phyloP scores from a whole-genome alignment of 192 early-diverging fungal species.

The Coemansia sp. region DNA sequence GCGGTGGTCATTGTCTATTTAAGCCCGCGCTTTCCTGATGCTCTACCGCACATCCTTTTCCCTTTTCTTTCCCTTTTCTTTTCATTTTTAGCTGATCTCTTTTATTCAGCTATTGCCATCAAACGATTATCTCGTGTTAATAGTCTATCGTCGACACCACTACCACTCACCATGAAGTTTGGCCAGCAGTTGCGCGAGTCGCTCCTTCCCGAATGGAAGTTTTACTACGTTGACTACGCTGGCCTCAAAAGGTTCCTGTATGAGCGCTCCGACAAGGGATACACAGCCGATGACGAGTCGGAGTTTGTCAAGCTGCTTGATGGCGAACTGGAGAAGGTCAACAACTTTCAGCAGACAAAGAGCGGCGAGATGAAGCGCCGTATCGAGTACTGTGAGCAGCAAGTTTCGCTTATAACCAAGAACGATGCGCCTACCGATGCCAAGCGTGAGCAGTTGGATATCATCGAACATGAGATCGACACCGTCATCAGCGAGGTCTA shows the following conservation, averaged over 20 bases:
- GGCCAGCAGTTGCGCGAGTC: slow-evolving; percentile 80
- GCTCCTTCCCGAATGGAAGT: slow-evolving; percentile 85
- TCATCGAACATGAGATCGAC: slow-evolving; percentile 68
- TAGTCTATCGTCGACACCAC: background rate
- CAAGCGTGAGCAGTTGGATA: slow-evolving; percentile 57
- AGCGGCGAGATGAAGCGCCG: slow-evolving; percentile 73
- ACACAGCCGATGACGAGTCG: slow-evolving; percentile 84
- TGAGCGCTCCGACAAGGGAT: slow-evolving; percentile 60
- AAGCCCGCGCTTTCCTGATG: background rate
- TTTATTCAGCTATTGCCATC: background rate
- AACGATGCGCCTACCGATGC: slow-evolving; percentile 49
- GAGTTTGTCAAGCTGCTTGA: slow-evolving; percentile 86
- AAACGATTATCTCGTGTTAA: background rate
- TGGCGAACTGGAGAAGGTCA: slow-evolving; percentile 90
- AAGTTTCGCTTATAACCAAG: slow-evolving; percentile 60
- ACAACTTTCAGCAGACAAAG: slow-evolving; percentile 73
- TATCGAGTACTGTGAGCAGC: slow-evolving; percentile 66
- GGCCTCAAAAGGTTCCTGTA: slow-evolving; percentile 88
- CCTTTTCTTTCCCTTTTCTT: background rate
- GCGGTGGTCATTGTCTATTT: slow-evolving; percentile 6
- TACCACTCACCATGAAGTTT: slow-evolving; percentile 77
- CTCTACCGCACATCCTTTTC: slow-evolving; percentile 2
- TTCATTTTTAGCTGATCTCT: slow-evolving; percentile 10
- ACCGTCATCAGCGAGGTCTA: slow-evolving; percentile 78
- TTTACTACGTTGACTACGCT: slow-evolving; percentile 85